Percentiles rank a stretch among this genome's conserved stretches.
Evolutionary conservation across 2,329 filamentous ascomycete species (phyloP).

Genomic region (Helminthosporium solani): DNA sequence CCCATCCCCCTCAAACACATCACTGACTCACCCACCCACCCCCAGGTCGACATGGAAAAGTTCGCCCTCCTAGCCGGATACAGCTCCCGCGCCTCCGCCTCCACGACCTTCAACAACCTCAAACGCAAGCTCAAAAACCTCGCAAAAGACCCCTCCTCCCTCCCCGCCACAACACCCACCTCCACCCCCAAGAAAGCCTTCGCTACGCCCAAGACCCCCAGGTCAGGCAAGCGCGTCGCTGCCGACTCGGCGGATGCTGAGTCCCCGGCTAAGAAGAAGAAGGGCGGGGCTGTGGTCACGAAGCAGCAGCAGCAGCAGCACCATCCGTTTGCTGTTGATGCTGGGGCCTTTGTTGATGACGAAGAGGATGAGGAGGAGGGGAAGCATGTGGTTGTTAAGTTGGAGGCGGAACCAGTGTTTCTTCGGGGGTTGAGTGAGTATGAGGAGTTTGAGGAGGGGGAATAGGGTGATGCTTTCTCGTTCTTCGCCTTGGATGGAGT

Average conservation of each 20-base stretch:
- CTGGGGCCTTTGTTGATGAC: background rate
- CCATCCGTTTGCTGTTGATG: background rate
- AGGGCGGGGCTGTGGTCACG: background rate
- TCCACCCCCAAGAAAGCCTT: slow-evolving; percentile 24
- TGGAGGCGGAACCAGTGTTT: slow-evolving; percentile 15
- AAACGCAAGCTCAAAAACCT: slow-evolving; percentile 31
- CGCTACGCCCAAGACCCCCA: slow-evolving; percentile 7
- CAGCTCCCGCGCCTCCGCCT: slow-evolving; percentile 22
- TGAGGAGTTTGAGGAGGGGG: background rate
- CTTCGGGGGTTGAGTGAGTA: slow-evolving; percentile 1
- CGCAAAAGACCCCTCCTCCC: slow-evolving; percentile 7
- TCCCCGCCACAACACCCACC: background rate
- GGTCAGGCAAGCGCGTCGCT: slow-evolving; percentile 16
- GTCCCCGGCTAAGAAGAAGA: slow-evolving; percentile 18
- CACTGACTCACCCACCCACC: too few species aligned
- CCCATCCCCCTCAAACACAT: too few species aligned
- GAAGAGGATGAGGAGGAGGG: slow-evolving; percentile 17
- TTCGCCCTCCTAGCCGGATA: slow-evolving; percentile 24
- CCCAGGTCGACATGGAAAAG: slow-evolving; percentile 16
- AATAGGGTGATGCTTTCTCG: background rate
- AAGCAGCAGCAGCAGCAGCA: background rate
- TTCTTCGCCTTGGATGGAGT: too few species aligned
- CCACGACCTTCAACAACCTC: slow-evolving; percentile 34
- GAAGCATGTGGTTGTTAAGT: slow-evolving; percentile 20
- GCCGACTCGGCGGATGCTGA: slow-evolving; percentile 3